Base-by-base conservation (phyloP, 2,329 filamentous ascomycete genomes). In the Cercospora sp. region DNA sequence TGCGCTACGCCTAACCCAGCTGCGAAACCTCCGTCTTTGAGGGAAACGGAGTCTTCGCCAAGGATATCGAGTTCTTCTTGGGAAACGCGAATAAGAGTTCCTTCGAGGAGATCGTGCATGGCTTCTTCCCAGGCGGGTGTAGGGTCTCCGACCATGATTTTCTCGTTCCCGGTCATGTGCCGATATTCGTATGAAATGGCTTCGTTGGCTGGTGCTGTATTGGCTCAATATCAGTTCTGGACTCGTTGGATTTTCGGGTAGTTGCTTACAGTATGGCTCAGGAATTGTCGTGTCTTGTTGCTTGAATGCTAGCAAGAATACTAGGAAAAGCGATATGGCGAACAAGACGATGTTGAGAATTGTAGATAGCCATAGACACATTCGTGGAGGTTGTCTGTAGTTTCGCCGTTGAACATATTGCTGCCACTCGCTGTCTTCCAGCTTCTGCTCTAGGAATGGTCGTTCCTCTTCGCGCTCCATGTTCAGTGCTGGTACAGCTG, bases 171-270 rank as follows among this genome's bases (percentile, higher is more conserved):
- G 20, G 33, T 64, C 33, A 63, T 64, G 23, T 53, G 58, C 6
- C 67, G 67, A n/a, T 69, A 66, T 36, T 69, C 67, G 30, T 69
- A 69, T 33, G 45, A 28, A 20, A 69, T 66, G 16, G 61, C 60
- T 23, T 66, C 42, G 28, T 66, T 69, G 28, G 61, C 64, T 6
- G 67, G 67, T 23, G 67, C 67, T 69, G 39, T 18, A 16, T 5
- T 18, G 12, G 18, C 1, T 48, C 4, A 26, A 12, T 18, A 30
- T 55, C 10, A 8, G 9, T 9, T n/a, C 0, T 55, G 23, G 13
- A 42, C 9, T 13, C 6, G 7, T 30, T 20, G 8, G 7, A n/a
- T 58, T 20, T n/a, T 12, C 8, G 20, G 2, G 23, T 28, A 1
- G 4, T 20, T 10, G 13, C 60, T 59, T 65, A 66, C 67, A 69